Conservation (phyloP, 2,329 filamentous ascomycete species). For the Scortechinia acanthostroma region DNA sequence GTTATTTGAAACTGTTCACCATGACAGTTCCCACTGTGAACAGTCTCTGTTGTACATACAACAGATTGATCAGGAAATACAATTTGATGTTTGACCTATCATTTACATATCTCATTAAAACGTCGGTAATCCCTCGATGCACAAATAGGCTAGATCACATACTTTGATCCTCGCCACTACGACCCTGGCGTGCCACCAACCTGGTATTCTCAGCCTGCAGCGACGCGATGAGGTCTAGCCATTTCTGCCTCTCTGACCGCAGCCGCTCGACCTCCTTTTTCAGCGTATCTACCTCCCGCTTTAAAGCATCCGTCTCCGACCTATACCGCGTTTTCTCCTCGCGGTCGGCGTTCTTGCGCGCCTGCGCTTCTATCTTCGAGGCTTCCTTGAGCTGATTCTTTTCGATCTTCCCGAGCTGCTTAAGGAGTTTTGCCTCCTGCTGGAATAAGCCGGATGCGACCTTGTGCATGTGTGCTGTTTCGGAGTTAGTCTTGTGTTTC, state of each 20-base stretch:
- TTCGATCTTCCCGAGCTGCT: background rate
- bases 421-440: background rate
- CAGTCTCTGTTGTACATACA: too few species aligned
- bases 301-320: conserved; percentile 12
- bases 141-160: too few species aligned
- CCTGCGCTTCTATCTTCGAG: background rate
- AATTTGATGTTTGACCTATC: too few species aligned
- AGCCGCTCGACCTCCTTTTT: conserved; percentile 4
- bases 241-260: background rate
- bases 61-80: too few species aligned
- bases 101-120: too few species aligned
- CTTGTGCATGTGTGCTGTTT: background rate
- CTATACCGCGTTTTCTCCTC: background rate
- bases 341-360: background rate
- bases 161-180: too few species aligned
- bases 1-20: too few species aligned
- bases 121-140: too few species aligned
- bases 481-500: background rate
- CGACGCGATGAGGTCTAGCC: background rate
- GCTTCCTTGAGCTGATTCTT: background rate
- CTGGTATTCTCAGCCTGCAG: background rate
- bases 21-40: too few species aligned
- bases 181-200: too few species aligned
- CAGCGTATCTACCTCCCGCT: conserved; percentile 10
- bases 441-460: background rate